Evolutionary conservation across 169 alveolate genomes (phyloP).

Genomic region (Plasmodium billcollinsi): DNA sequence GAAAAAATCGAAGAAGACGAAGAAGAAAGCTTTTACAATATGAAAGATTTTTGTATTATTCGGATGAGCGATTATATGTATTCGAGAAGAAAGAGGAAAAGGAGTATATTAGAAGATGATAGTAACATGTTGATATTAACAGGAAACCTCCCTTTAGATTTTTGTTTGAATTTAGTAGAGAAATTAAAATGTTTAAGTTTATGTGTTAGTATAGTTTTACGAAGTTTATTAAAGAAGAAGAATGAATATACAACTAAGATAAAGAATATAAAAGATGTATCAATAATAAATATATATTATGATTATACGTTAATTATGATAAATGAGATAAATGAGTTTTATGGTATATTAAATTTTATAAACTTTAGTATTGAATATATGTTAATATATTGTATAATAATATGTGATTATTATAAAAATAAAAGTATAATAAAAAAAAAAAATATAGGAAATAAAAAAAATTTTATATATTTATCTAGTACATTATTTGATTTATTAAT

Average conservation of each 20-base stretch:
- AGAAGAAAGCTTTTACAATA: constrained; percentile 44
- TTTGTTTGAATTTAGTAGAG: constrained; percentile 68
- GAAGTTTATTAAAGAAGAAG: constrained; percentile 36
- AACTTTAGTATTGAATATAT: constrained; percentile 69
- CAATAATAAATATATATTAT: constrained; percentile 26
- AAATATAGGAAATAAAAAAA: constrained; percentile 7
- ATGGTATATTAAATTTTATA: constrained; percentile 45
- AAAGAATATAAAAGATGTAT: constrained; percentile 13
- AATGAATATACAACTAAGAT: constrained; percentile 46
- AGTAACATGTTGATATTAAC: constrained; percentile 25
- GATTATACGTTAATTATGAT: constrained; percentile 25
- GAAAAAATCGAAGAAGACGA: constrained; percentile 29
- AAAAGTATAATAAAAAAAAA: constrained; percentile 47
- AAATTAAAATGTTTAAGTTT: constrained; percentile 65
- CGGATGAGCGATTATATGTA: constrained; percentile 38
- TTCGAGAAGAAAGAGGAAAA: constrained; percentile 4
- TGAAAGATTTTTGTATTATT: constrained; percentile 43
- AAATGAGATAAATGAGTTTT: constrained; percentile 59
- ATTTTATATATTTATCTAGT: constrained; percentile 50
- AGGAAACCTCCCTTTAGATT: constrained; percentile 67
- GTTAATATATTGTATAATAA: constrained; percentile 53
- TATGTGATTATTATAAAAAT: constrained; percentile 51
- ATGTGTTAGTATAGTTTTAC: constrained; percentile 69
- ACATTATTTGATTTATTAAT: constrained; percentile 42
- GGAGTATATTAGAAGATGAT: constrained; percentile 35